phyloP scores from a whole-genome alignment of 305 asterid genomes.

The Fraxinus platypoda region DNA sequence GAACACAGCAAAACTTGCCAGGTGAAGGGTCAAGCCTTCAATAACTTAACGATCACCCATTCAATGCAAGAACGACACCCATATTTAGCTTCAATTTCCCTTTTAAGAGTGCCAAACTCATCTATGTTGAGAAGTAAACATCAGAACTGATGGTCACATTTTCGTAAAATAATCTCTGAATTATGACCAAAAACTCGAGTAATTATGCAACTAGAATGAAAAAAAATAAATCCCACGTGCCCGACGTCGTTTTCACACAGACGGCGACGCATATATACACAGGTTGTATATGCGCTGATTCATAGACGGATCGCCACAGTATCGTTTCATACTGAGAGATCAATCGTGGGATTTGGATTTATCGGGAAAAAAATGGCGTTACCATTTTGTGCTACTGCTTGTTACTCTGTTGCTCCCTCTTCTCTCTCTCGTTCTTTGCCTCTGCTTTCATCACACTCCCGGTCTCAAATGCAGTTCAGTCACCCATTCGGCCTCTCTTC shows the following conservation, averaged over 20 bases:
- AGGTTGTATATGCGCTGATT: not conserved
- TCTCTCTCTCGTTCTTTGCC: constrained; percentile 29
- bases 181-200: not conserved
- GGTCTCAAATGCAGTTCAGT: constrained; percentile 31
- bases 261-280: constrained; percentile 4
- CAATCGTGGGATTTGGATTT: not conserved
- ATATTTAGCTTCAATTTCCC: not conserved
- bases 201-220: not conserved
- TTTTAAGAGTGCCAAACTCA: not conserved
- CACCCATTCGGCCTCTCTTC: constrained; percentile 33
- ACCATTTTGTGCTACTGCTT: constrained; percentile 23
- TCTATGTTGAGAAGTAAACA: not conserved
- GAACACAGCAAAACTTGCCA: not conserved
- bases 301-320: constrained; percentile 16
- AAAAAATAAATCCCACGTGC: not conserved
- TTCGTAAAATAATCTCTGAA: no score
- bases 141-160: not conserved
- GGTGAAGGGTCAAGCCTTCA: not conserved
- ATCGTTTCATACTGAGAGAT: not conserved
- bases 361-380: not conserved
- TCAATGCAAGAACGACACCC: not conserved
- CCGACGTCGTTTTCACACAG: constrained; percentile 16
- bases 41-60: no score
- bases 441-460: constrained; percentile 28
- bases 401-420: constrained; percentile 29